Evolutionary conservation across 2,329 filamentous ascomycete genomes (phyloP).

Genomic region (Paraphaeosphaeria minitans): DNA sequence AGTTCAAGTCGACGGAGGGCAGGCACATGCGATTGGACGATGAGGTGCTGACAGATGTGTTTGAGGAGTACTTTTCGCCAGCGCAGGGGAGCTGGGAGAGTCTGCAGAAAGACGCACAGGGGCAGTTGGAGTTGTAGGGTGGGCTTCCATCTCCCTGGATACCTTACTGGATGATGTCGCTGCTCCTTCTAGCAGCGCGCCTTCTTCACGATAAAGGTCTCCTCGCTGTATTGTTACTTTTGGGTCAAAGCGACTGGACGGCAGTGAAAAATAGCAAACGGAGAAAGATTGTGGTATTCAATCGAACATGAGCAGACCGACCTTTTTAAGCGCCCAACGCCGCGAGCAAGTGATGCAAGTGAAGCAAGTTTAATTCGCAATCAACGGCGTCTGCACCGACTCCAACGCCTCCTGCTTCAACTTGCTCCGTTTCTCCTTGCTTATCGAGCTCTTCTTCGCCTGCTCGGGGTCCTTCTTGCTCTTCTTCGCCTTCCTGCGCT

Average conservation of each 20-base stretch:
- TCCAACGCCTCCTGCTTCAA: slow-evolving; percentile 55
- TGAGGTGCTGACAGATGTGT: slow-evolving; percentile 67
- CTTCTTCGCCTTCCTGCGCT: slow-evolving; percentile 59
- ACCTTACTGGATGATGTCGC: neutral
- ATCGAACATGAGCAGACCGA: neutral
- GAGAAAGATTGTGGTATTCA: slow-evolving; percentile 5
- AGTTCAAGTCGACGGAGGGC: slow-evolving; percentile 74
- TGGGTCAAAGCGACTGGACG: neutral
- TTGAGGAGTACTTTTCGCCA: slow-evolving; percentile 68
- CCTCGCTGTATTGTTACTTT: neutral
- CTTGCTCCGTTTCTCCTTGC: slow-evolving; percentile 56
- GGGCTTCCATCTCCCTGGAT: neutral
- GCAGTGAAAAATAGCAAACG: neutral
- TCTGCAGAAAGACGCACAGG: slow-evolving; percentile 20
- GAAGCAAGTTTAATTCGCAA: slow-evolving; percentile 24
- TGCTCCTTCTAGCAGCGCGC: neutral
- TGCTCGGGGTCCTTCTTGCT: slow-evolving; percentile 36
- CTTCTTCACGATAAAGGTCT: neutral
- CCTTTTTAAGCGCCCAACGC: slow-evolving; percentile 11
- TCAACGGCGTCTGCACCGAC: slow-evolving; percentile 47
- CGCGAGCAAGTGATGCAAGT: neutral
- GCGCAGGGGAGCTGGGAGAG: slow-evolving; percentile 19
- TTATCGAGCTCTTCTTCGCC: slow-evolving; percentile 35
- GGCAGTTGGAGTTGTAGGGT: slow-evolving; percentile 35
- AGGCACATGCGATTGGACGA: slow-evolving; percentile 82